Percentiles rank a stretch among this genome's conserved stretches.
These are phyloP conservation scores for Salix suchowensis DNA, from an alignment of 345 rosid genomes.

Conservation along the genomic window DNA sequence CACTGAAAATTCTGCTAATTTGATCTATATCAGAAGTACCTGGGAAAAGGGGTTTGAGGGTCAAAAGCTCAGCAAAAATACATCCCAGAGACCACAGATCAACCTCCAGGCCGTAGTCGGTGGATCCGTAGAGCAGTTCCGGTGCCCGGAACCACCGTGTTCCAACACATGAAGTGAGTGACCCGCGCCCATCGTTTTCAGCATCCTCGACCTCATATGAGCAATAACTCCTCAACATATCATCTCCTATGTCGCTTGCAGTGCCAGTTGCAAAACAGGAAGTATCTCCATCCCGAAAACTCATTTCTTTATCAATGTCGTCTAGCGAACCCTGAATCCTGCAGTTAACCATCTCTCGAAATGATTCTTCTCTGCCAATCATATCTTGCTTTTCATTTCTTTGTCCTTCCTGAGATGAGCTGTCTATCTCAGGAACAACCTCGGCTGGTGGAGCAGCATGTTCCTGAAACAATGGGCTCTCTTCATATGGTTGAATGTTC, in stretches of 20 bases:
- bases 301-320: conserved; percentile 60
- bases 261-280: conserved; percentile 95
- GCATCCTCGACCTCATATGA: conserved; percentile 57
- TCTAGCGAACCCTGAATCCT: conserved; percentile 44
- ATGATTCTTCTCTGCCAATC: conserved; percentile 47
- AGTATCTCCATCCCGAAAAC: conserved; percentile 52
- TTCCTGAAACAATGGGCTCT: conserved; percentile 24
- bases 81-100: conserved; percentile 95
- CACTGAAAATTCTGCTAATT: conserved; percentile 57
- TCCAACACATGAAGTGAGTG: conserved; percentile 85
- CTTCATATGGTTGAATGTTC: conserved; percentile 31
- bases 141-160: conserved; percentile 98
- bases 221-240: conserved; percentile 49
- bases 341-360: conserved; percentile 46
- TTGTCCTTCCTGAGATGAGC: conserved; percentile 24
- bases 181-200: conserved; percentile 38
- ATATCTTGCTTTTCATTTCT: conserved; percentile 27
- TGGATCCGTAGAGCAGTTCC: conserved; percentile 87
- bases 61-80: conserved; percentile 74
- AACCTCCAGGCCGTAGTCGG: conserved; percentile 67
- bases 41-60: conserved; percentile 76
- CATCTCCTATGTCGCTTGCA: conserved; percentile 68
- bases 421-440: conserved; percentile 34
- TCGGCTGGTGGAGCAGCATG: conserved; percentile 28
- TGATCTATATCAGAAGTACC: conserved; percentile 91